These are phyloP conservation scores for Phytopythium kandeliae DNA, from an alignment of 352 stramenopile genomes.

Conservation along the genomic window DNA sequence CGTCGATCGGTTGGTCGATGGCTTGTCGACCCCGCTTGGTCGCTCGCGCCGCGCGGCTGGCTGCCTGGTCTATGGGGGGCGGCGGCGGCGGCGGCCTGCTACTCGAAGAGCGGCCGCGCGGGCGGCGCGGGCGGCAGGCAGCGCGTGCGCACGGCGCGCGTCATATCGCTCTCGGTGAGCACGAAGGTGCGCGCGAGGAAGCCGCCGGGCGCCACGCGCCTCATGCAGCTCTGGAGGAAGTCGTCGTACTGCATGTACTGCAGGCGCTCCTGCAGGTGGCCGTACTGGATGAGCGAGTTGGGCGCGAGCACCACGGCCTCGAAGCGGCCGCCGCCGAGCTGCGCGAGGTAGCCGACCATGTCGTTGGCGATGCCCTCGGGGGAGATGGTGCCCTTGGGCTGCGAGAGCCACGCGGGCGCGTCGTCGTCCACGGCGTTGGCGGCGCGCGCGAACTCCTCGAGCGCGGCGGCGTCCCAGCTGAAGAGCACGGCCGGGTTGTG, in stretches of 20 bases:
- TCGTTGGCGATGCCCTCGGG: slow-evolving; percentile 27
- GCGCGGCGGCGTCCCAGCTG: slow-evolving; percentile 23
- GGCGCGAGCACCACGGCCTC: slow-evolving; percentile 30
- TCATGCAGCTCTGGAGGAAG: slow-evolving; percentile 37
- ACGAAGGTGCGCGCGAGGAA: slow-evolving; percentile 30
- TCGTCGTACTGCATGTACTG: slow-evolving; percentile 46
- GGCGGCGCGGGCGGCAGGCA: slow-evolving; percentile 26
- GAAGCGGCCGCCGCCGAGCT: slow-evolving; percentile 27
- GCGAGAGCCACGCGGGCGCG: slow-evolving; percentile 28
- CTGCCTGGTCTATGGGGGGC: not conserved
- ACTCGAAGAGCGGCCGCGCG: slow-evolving; percentile 36
- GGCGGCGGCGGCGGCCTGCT: slow-evolving; percentile 8
- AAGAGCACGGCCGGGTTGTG: slow-evolving; percentile 36
- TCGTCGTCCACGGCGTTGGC: slow-evolving; percentile 21
- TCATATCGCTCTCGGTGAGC: slow-evolving; percentile 20
- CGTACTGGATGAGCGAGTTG: slow-evolving; percentile 43
- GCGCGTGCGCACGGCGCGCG: slow-evolving; percentile 24
- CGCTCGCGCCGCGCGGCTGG: no score
- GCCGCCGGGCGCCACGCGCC: slow-evolving; percentile 21
- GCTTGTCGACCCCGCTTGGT: no score
- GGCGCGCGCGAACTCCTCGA: slow-evolving; percentile 31
- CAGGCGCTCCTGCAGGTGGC: slow-evolving; percentile 31
- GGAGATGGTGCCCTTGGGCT: slow-evolving; percentile 25
- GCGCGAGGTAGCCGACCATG: slow-evolving; percentile 31
- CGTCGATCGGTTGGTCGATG: no score